phyloP scores from a whole-genome alignment of 2,329 filamentous ascomycete species.

The Botrytis paeoniae region DNA sequence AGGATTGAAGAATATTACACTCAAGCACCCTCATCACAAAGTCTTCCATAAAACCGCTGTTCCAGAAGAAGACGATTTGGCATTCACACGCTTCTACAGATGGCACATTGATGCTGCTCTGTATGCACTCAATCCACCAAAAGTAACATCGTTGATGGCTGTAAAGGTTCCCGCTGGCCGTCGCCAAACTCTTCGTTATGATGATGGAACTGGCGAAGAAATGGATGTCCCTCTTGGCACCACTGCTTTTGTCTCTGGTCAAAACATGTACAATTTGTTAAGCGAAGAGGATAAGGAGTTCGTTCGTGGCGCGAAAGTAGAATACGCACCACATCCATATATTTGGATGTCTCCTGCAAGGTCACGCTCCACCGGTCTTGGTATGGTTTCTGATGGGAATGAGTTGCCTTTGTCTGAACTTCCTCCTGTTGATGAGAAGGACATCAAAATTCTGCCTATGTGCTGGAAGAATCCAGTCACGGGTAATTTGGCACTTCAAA shows the following conservation, averaged over 20 bases:
- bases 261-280: slow-evolving; percentile 67
- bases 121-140: slow-evolving; percentile 71
- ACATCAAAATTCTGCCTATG: slow-evolving; percentile 72
- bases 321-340: slow-evolving; percentile 78
- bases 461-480: slow-evolving; percentile 75
- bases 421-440: slow-evolving; percentile 60
- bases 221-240: slow-evolving; percentile 69
- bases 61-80: slow-evolving; percentile 57
- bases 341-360: slow-evolving; percentile 74
- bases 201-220: slow-evolving; percentile 66
- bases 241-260: slow-evolving; percentile 71
- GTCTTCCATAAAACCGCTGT: slow-evolving; percentile 70
- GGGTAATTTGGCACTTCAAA: slow-evolving; percentile 64
- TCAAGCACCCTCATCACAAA: slow-evolving; percentile 73
- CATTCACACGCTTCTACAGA: slow-evolving; percentile 63
- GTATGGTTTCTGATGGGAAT: slow-evolving; percentile 63
- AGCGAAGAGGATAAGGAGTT: slow-evolving; percentile 65
- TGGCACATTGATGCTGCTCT: slow-evolving; percentile 81
- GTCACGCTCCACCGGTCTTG: slow-evolving; percentile 65
- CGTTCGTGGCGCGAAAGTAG: slow-evolving; percentile 62
- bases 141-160: slow-evolving; percentile 69
- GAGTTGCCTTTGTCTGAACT: slow-evolving; percentile 60
- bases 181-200: slow-evolving; percentile 66
- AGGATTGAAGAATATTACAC: slow-evolving; percentile 63
- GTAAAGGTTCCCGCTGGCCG: slow-evolving; percentile 68